These are phyloP conservation scores for Artemisia argyi DNA, from an alignment of 129 eudicot genomes.

Conservation along the genomic window DNA sequence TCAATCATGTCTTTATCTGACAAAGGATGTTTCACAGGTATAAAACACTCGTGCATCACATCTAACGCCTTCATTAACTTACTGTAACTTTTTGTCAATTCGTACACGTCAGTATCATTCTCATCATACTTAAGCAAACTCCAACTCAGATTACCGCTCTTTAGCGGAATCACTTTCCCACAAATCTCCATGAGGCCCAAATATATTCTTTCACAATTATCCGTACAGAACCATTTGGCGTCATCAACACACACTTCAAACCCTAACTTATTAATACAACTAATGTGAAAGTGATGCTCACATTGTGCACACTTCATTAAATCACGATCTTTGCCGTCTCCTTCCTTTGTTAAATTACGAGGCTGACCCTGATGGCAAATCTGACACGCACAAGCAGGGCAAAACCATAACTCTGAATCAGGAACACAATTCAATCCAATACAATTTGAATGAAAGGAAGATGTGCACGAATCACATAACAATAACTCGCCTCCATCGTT, in stretches of 20 bases:
- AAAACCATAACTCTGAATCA: conserved; percentile 51
- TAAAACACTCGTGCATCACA: conserved; percentile 85
- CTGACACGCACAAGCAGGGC: conserved; percentile 75
- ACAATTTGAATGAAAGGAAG: conserved; percentile 67
- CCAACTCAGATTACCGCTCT: conserved; percentile 54
- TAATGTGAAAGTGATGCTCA: conserved; percentile 50
- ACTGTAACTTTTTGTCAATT: conserved; percentile 31
- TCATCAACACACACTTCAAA: not conserved
- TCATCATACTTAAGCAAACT: conserved; percentile 44
- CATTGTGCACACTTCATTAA: conserved; percentile 62
- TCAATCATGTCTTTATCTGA: conserved; percentile 58
- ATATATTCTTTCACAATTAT: conserved; percentile 49
- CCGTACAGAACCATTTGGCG: conserved; percentile 54
- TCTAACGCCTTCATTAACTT: conserved; percentile 56
- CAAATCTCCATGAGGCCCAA: conserved; percentile 38
- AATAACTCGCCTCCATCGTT: conserved; percentile 55
- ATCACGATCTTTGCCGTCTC: conserved; percentile 13
- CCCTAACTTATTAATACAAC: conserved; percentile 47
- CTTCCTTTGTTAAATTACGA: conserved; percentile 14
- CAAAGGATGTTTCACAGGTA: conserved; percentile 51
- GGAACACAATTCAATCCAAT: conserved; percentile 48
- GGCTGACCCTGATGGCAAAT: conserved; percentile 51
- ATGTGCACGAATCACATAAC: conserved; percentile 74
- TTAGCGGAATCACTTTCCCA: conserved; percentile 42
- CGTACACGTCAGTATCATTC: conserved; percentile 21